phyloP scores from a whole-genome alignment of 805 yeast genomes.

The Spathaspora sp. region DNA sequence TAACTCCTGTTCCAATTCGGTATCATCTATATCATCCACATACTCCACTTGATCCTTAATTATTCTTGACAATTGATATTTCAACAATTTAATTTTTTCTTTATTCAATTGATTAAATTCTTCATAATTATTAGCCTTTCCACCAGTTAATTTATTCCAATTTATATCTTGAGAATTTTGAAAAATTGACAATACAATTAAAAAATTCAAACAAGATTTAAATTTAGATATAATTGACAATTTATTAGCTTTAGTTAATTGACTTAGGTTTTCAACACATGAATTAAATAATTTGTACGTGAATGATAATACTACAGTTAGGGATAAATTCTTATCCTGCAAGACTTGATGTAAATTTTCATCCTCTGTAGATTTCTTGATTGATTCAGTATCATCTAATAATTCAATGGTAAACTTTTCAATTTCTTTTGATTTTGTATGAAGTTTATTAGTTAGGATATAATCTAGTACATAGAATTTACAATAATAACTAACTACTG shows the following conservation, averaged over 20 bases:
- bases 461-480: constrained; percentile 66
- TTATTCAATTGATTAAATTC: constrained; percentile 25
- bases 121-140: constrained; percentile 20
- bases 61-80: constrained; percentile 35
- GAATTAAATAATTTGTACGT: constrained; percentile 33
- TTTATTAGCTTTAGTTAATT: constrained; percentile 22
- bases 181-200: constrained; percentile 26
- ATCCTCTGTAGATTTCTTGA: constrained; percentile 42
- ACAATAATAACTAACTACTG: constrained; percentile 72
- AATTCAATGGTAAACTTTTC: constrained; percentile 59
- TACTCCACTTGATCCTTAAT: constrained; percentile 33
- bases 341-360: constrained; percentile 47
- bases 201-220: constrained; percentile 33
- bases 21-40: constrained; percentile 21
- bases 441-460: constrained; percentile 59
- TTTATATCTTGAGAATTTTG: constrained; percentile 24
- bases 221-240: constrained; percentile 27
- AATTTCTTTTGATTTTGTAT: constrained; percentile 49
- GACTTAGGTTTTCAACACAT: constrained; percentile 23
- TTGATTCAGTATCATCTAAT: constrained; percentile 66
- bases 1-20: constrained; percentile 25
- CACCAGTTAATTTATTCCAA: constrained; percentile 31
- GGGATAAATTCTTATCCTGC: constrained; percentile 50
- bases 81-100: constrained; percentile 32
- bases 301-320: constrained; percentile 27